Evolutionary conservation across 1,284 basidiomycete genomes (phyloP), one percentile per base, ranked within the genome.

Genomic region (Sanguinoderma infundibulare): DNA sequence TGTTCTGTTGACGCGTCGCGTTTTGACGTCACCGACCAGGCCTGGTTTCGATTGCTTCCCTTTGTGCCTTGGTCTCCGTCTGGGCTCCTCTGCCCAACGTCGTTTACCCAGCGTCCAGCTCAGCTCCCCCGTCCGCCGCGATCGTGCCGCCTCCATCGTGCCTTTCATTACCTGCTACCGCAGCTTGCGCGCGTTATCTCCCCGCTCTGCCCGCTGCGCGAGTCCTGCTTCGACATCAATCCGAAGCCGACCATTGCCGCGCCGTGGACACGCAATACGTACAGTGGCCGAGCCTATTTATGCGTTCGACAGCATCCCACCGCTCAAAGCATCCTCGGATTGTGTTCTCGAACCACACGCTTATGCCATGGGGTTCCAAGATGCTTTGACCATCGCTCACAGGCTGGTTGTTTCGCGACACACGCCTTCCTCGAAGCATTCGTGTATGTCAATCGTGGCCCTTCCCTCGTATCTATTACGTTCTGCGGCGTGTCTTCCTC

Each of bases 1-100:
- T 56, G 20, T 8, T 22, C 34, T 66, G 59, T 69, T 69, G 66
- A 67, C 68, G 68, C 66, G 68, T 68, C 62, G 57, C 24, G 51
- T 40, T 28, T 30, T 20, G 20, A 12, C 40, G 22, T 44, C 40
- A 12, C 40, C 22, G 20, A 15, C n/a, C n/a, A n/a, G n/a, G n/a
- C n/a, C n/a, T n/a, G n/a, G n/a, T n/a, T n/a, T n/a, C n/a, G n/a
- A n/a, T n/a, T 39, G 10, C 38, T 8, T 1, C 38, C 15, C 15
- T 39, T 6, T n/a, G 1, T 4, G 17, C 38, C 38, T n/a, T n/a
- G 8, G 20, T 39, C 38, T n/a, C 38, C 38, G 9, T 39, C 17
- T 20, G 17, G 6, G 17, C 15, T n/a, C 20, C 38, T 39, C 38
- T n/a, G 2, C 38, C 38, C 17, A 8, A 17, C 15, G 15, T 39